Conservation (phyloP, 495 filamentous ascomycete genomes). For the Podospora didyma region DNA sequence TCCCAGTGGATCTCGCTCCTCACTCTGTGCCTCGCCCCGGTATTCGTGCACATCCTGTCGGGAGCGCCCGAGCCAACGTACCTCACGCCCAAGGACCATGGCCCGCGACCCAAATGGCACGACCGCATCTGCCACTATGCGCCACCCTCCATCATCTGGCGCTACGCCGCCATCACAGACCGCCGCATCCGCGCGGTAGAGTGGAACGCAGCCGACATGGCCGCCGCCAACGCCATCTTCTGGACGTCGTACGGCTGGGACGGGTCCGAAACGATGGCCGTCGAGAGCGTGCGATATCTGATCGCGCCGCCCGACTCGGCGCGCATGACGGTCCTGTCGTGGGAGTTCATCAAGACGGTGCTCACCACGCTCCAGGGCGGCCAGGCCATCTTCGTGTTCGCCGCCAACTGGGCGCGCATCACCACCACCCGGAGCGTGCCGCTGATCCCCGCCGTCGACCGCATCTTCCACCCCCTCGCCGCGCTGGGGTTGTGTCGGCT, state of each 20-base stretch:
- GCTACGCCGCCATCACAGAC: constrained; percentile 30
- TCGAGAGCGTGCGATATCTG: constrained; percentile 9
- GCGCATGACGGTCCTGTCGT: constrained; percentile 7
- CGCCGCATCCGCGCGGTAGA: constrained; percentile 22
- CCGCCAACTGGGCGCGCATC: neutral
- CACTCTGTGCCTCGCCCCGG: constrained; percentile 28
- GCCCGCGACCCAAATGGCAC: constrained; percentile 10
- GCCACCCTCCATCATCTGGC: constrained; percentile 33
- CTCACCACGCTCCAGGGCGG: constrained; percentile 18
- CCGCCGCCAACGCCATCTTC: constrained; percentile 27
- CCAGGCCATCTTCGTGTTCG: constrained; percentile 1
- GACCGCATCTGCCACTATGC: constrained; percentile 25
- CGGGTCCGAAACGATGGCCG: constrained; percentile 27
- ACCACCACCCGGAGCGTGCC: no score
- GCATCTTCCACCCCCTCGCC: constrained; percentile 10
- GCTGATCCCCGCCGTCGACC: neutral
- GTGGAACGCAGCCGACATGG: constrained; percentile 21
- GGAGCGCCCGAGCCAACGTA: constrained; percentile 19
- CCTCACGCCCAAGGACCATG: neutral
- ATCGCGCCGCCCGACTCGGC: constrained; percentile 11
- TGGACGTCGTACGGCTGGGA: constrained; percentile 31
- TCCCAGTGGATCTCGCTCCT: constrained; percentile 25
- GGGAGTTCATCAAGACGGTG: constrained; percentile 14
- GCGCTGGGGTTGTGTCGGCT: constrained; percentile 10
- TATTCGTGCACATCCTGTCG: constrained; percentile 24